Base-by-base conservation (phyloP, 2,329 filamentous ascomycete species). In the Rutstroemia sp. region DNA sequence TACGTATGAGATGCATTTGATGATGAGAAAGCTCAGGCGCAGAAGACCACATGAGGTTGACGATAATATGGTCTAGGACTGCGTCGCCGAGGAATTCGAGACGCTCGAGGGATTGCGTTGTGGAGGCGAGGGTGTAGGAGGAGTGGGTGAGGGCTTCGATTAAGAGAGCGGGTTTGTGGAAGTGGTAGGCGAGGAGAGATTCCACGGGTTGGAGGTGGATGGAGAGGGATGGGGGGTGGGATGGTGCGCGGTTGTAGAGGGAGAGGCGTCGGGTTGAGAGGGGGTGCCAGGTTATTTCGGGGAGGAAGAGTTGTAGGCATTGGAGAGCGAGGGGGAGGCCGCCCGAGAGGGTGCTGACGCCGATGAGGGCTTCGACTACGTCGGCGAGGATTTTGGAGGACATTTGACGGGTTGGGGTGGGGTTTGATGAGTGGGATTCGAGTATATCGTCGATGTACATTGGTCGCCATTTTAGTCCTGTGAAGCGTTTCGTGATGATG, bases 1-100 rank as follows among this genome's bases (percentile, higher is more conserved):
- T 84, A 57, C 88, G 86, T 56, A 92, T 74, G 2, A 83, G 73
- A 63, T 95, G 90, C 82, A 97, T 89, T n/a, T 80, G 73, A 49
- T 75, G 72, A 50, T 81, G 79, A 2, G 74, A 69, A 10, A 81
- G 70, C 2, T 76, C 67, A 49, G 80, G 74, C 0, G 71, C 56
- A 0, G 82, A 66, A 0, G 73, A 72, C 2, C 68, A 61, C 5
- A 92, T 72, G n/a, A 73, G 76, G 0, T 73, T 75, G 7, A 89
- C 83, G 49, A 96, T 75, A 55, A 96, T 75, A 63, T 84, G 80
- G 70, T 97, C 92, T 0, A 97, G 80, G 2, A 96, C 76, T 0
- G 90, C 82, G 64, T 97, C 92, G 1, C 92, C 92, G 0, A 96
- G 74, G 65, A 94, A 96, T 67, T 96, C 92, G 1, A 96, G 78